These are phyloP conservation scores for Aspergillus sp. DNA, from an alignment of 2,329 filamentous ascomycete species.

Conservation along the genomic window DNA sequence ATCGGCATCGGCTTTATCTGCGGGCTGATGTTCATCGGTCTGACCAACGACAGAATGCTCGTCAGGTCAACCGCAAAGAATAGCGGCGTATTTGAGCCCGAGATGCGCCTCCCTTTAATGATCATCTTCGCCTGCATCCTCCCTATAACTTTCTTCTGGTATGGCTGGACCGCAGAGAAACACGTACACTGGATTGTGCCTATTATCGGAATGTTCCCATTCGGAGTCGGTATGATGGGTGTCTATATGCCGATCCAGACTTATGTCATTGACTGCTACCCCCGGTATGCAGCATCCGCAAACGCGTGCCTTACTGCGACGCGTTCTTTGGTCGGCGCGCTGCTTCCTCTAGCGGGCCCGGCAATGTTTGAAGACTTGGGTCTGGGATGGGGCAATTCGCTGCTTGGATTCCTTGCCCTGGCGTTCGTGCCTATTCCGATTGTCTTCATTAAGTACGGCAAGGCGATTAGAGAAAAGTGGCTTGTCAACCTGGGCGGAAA, in stretches of 20 bases:
- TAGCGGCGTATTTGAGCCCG: slow-evolving; percentile 44
- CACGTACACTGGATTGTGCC: slow-evolving; percentile 60
- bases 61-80: slow-evolving; percentile 33
- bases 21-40: slow-evolving; percentile 38
- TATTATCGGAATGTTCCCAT: slow-evolving; percentile 58
- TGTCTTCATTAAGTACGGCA: slow-evolving; percentile 7
- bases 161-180: slow-evolving; percentile 58
- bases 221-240: slow-evolving; percentile 57
- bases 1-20: slow-evolving; percentile 44
- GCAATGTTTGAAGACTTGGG: slow-evolving; percentile 48
- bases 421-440: slow-evolving; percentile 44
- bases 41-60: slow-evolving; percentile 34
- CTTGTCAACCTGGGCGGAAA: no score
- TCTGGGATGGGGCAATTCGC: slow-evolving; percentile 51
- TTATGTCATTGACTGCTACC: slow-evolving; percentile 62
- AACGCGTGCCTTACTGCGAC: slow-evolving; percentile 56
- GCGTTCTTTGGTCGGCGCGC: slow-evolving; percentile 55
- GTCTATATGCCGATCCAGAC: slow-evolving; percentile 59
- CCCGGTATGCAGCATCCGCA: slow-evolving; percentile 47
- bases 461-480: slow-evolving; percentile 7
- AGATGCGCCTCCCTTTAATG: slow-evolving; percentile 56
- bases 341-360: slow-evolving; percentile 60
- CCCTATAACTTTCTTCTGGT: slow-evolving; percentile 57
- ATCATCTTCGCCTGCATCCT: slow-evolving; percentile 55
- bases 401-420: slow-evolving; percentile 57